Percentiles rank a stretch among this genome's conserved stretches.
These are phyloP conservation scores for Rhynchospora breviuscula DNA, from an alignment of 176 grass and related monocot species.

Conservation along the genomic window DNA sequence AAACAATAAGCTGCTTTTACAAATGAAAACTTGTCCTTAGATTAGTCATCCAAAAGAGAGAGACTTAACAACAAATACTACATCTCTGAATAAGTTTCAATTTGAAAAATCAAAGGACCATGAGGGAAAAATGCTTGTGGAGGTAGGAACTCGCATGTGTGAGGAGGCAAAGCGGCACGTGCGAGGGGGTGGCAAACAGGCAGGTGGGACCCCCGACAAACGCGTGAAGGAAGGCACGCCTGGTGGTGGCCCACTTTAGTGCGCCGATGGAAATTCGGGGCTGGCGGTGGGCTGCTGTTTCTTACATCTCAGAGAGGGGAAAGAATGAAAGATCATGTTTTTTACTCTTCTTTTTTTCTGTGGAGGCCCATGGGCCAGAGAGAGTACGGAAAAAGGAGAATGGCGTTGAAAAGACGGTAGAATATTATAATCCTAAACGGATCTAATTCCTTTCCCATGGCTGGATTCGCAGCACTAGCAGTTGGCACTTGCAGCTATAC, in stretches of 20 bases:
- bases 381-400: not conserved
- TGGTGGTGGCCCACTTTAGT: slow-evolving; percentile 10
- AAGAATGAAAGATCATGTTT: not conserved
- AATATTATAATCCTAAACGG: slow-evolving; percentile 10
- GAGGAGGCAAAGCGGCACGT: not conserved
- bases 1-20: too few relatives aligned
- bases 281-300: not conserved
- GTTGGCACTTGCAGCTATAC: slow-evolving; percentile 1
- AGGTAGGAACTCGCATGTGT: not conserved
- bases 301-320: not conserved
- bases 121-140: not conserved
- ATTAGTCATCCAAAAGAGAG: not conserved
- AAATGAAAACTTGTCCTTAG: not conserved
- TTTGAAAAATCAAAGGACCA: not conserved
- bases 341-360: not conserved
- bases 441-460: slow-evolving; percentile 10
- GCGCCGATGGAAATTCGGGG: not conserved
- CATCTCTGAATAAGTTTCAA: not conserved
- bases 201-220: slow-evolving; percentile 15
- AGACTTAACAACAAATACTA: not conserved
- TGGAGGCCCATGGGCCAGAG: slow-evolving; percentile 9
- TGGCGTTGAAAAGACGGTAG: not conserved
- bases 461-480: not conserved
- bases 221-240: slow-evolving; percentile 17
- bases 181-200: not conserved